Evolutionary conservation across 495 filamentous ascomycete genomes (phyloP), one percentile per base, ranked within the genome.

Genomic region (Podospora conica): DNA sequence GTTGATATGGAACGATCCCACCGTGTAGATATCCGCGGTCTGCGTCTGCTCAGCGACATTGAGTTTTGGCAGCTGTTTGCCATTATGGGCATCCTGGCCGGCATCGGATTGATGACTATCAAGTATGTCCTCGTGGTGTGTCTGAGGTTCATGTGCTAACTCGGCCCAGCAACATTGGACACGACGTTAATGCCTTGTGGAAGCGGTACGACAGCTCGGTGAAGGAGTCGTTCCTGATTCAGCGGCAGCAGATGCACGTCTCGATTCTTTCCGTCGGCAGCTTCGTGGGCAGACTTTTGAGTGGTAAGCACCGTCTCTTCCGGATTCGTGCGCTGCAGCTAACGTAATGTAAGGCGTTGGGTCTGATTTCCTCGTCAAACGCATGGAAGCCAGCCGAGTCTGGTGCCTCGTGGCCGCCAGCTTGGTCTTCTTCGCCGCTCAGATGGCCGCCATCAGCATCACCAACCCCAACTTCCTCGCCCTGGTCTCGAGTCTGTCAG

Each of bases 21-120:
- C 78, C 87, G 89, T 79, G 75, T 87, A 90, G 95, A 98, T 88
- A 90, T 98, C 73, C 89, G 93, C 73, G 95, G 95, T 62, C 77
- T 91, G 75, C 85, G 85, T 48, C 83, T 98, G 78, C 81, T 97
- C n/a, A 80, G 79, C 33, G 84, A 82, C 57, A 67, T 88, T 61
- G 91, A 96, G 60, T 98, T 98, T 77, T 98, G 93, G 91, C 87
- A 95, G 69, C 78, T 96, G 53, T 98, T 92, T 74, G 70, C 84
- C 60, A 85, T 96, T 48, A 89, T 98, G 84, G 94, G 89, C 31
- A 83, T 97, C 18, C 80, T 98, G 66, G 92, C 92, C 21, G 95
- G 95, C 54, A 90, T 97, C 73, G 95, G 95, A 11, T 77, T 98
- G 72, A 98, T 98, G 95, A 98, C 96, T 3, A 98, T 98, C 75